Conservation (phyloP, 2,329 filamentous ascomycete genomes). For the Pestalotiopsis fici region DNA sequence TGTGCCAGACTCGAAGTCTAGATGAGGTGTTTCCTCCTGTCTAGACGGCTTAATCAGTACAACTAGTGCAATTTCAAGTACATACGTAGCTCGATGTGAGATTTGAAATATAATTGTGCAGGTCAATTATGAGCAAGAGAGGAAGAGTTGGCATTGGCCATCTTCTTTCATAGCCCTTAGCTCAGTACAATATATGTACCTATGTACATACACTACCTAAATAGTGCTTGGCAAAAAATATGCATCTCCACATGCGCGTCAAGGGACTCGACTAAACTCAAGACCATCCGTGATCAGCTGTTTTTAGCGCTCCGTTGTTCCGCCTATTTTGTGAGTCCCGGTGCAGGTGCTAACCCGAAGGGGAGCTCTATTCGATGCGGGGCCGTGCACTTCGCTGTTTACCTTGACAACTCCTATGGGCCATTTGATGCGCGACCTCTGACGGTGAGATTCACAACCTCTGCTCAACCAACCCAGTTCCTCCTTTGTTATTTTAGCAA, state of each 20-base stretch:
- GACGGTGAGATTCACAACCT: not conserved
- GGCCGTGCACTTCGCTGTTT: not conserved
- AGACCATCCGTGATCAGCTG: not conserved
- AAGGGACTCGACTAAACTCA: not conserved
- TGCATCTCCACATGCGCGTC: not conserved
- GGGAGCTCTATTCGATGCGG: not conserved
- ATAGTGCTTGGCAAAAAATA: not conserved
- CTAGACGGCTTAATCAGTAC: not conserved
- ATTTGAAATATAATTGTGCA: too few relatives aligned
- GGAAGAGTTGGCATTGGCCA: too few relatives aligned
- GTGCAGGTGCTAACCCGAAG: not conserved
- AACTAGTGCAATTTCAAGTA: not conserved
- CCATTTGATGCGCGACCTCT: not conserved
- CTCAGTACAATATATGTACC: too few relatives aligned
- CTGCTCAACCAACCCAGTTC: not conserved
- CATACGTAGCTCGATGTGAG: too few relatives aligned
- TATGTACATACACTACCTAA: not conserved
- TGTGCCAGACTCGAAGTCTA: not conserved
- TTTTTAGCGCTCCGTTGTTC: not conserved
- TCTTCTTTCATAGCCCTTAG: too few relatives aligned
- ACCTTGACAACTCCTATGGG: not conserved
- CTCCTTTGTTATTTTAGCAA: not conserved
- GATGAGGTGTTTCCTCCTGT: not conserved
- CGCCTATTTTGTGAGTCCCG: not conserved
- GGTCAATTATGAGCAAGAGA: too few relatives aligned